Evolutionary conservation across 129 eudicot genomes (phyloP).

Genomic region (Helianthus annuus): DNA sequence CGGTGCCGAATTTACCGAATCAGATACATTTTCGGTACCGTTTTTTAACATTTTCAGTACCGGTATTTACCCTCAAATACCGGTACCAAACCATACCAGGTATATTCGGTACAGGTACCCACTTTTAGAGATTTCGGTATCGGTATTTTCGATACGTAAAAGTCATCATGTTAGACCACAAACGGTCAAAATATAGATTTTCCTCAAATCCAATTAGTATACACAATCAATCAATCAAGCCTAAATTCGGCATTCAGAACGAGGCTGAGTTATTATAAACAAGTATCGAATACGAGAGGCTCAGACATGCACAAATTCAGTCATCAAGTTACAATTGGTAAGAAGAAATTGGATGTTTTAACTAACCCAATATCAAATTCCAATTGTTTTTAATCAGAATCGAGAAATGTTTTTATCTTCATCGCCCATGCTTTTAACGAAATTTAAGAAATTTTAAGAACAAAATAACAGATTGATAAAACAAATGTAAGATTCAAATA

Average conservation of each 20-base stretch:
- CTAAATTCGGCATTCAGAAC: slow-evolving; percentile 9
- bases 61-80: no score
- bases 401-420: slow-evolving; percentile 70
- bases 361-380: slow-evolving; percentile 9
- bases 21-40: no score
- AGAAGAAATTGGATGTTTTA: slow-evolving; percentile 1
- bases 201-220: slow-evolving; percentile 16
- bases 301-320: slow-evolving; percentile 88
- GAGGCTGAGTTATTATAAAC: not conserved
- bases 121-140: no score
- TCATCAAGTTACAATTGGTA: slow-evolving; percentile 47
- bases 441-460: not conserved
- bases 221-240: slow-evolving; percentile 21
- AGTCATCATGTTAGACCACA: not conserved
- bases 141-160: no score
- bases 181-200: not conserved
- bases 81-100: no score
- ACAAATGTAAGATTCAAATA: not conserved
- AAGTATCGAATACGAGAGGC: slow-evolving; percentile 36
- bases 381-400: slow-evolving; percentile 45
- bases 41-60: no score
- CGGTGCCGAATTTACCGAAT: no score
- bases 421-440: slow-evolving; percentile 37
- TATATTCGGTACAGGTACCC: no score
- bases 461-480: not conserved